Base-by-base conservation (phyloP, 202 grass and related monocot species). In the Zizania palustris region DNA sequence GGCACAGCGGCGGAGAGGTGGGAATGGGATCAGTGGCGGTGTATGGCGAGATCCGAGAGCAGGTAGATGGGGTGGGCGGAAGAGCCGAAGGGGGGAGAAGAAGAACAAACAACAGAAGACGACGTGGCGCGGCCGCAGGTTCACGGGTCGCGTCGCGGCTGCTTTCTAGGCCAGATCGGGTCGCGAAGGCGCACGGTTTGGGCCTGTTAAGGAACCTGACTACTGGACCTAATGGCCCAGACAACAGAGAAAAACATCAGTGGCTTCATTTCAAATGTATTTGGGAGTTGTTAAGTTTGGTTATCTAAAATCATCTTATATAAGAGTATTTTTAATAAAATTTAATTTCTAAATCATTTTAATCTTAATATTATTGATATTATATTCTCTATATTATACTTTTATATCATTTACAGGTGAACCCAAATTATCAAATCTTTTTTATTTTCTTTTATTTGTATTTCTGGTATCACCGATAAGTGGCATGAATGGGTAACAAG, bases 31-130 rank as follows among this genome's bases (percentile, higher is more conserved):
- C 45, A 62, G 65, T 34, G 33, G 19, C 63, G 60, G 74, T 55
- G 63, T 56, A 51, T 11, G 49, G 66, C 58, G 72, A 77, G 71
- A 77, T 86, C 84, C 65, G 42, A 57, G 78, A 78, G 68, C 11
- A 37, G 63, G 48, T 10, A 39, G 66, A 76, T 69, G 71, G 11
- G 64, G 45, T 12, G 65, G 19, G 45, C 18, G 65, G 14, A 67
- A 39, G 76, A 73, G 21, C 67, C 57, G 54, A 12, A 43, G 59
- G 48, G 51, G 6, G 68, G 35, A 1, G 11, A 11, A 45, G 11
- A 39, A 53, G 43, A 40, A 55, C 20, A 37, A 10, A 21, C 2
- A 53, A 40, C 22, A 50, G 21, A 16, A 66, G 69, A 20, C 16
- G 79, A 58, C 45, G 79, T 56, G 69, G 69, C 49, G 79, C 49